phyloP scores from a whole-genome alignment of 2,329 filamentous ascomycete species.

The Aspergillus caelatus region DNA sequence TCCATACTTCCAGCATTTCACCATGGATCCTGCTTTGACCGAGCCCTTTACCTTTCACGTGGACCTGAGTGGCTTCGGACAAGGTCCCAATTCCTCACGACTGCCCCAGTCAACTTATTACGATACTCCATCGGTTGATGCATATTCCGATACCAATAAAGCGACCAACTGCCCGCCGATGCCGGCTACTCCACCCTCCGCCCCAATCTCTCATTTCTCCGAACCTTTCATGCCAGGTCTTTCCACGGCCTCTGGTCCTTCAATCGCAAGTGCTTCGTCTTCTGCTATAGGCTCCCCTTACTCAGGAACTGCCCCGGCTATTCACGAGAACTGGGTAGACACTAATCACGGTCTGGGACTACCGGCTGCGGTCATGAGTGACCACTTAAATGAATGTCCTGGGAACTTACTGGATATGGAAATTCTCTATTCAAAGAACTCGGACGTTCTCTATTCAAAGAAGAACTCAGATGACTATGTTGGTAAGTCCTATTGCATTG shows the following conservation, averaged over 20 bases:
- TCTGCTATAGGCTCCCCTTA: constrained; percentile 70
- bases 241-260: constrained; percentile 64
- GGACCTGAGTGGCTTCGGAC: constrained; percentile 29
- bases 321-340: constrained; percentile 62
- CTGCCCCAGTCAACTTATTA: constrained; percentile 32
- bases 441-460: constrained; percentile 45
- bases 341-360: constrained; percentile 59
- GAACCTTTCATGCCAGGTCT: constrained; percentile 58
- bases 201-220: constrained; percentile 30
- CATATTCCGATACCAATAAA: constrained; percentile 29
- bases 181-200: constrained; percentile 38
- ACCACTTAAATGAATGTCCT: constrained; percentile 59
- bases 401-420: constrained; percentile 49
- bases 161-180: constrained; percentile 29
- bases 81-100: constrained; percentile 24
- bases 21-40: constrained; percentile 36
- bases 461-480: constrained; percentile 45
- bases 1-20: constrained; percentile 33
- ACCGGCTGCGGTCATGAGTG: constrained; percentile 65
- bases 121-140: constrained; percentile 29
- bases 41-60: constrained; percentile 35
- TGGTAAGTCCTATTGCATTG: constrained; percentile 27
- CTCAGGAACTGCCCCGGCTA: constrained; percentile 62
- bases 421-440: constrained; percentile 47
- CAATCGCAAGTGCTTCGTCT: constrained; percentile 60